Evolutionary conservation across 495 filamentous ascomycete genomes (phyloP), one percentile per base, ranked within the genome.

Genomic region (Penicillium odoratum): DNA sequence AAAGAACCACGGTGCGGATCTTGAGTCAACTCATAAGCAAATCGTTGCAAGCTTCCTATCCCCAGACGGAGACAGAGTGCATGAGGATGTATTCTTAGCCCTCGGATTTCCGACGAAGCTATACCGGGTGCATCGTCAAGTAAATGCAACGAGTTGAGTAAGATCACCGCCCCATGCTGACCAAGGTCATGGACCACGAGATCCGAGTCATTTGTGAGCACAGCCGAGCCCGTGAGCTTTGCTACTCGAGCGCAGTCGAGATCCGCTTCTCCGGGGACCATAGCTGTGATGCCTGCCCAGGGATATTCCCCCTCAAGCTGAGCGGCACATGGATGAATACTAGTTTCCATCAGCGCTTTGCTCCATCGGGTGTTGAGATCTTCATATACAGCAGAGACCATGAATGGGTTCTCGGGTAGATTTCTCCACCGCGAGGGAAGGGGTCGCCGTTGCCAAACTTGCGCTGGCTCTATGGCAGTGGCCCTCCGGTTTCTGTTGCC

Each of bases 201-300:
- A 61, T 93, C 89, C 0, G 89, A 92, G 62, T 93, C 89, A 26
- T 78, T 81, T 7, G 88, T 90, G 10, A 93, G 62, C 28, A 90
- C 67, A 4, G 75, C 71, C 0, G 79, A 78, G 4, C 80, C 83
- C 47, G 77, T 69, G 3, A 68, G 48, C n/a, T 69, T 75, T n/a
- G 83, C 69, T 46, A 81, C 70, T 33, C 72, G 60, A 10, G 85
- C 88, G 71, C 89, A 92, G 61, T 81, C 87, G 5, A 70, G 64
- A 62, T 93, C 88, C 18, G 89, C 89, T 67, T 93, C 89, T 0
- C 87, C 88, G 0, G 86, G 79, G 2, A 90, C 83, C 42, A 90
- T 79, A 11, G 72, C 58, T 3, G 80, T 81, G 4, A 83, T 60
- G 5, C 69, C 55, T 4, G 72, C 75, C 73, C 83, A 91, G 15